Evolutionary conservation across 1,139 yeast species (phyloP).

Genomic region (Debaryomyces coudertii): DNA sequence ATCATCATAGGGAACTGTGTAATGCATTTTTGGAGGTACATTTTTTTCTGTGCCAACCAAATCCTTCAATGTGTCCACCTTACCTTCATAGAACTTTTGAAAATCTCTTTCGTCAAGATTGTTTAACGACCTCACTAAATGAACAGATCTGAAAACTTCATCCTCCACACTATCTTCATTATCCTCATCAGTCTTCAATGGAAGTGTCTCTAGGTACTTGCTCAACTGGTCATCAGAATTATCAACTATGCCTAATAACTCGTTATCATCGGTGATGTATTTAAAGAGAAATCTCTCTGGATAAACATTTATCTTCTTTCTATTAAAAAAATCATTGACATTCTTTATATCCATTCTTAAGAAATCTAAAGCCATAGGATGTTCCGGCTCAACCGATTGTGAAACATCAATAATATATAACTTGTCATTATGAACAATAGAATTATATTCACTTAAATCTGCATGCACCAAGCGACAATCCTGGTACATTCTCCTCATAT

Average conservation of each 20-base stretch:
- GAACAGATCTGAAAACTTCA: slow-evolving; percentile 84
- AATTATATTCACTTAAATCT: slow-evolving; percentile 92
- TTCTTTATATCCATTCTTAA: slow-evolving; percentile 97
- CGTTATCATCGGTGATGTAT: slow-evolving; percentile 57
- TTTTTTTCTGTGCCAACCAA: slow-evolving; percentile 47
- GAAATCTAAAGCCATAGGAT: slow-evolving; percentile 94
- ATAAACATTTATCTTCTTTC: slow-evolving; percentile 71
- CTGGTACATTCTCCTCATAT: slow-evolving; percentile 86
- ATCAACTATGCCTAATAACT: slow-evolving; percentile 39
- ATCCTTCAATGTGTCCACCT: slow-evolving; percentile 74
- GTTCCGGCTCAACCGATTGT: slow-evolving; percentile 97
- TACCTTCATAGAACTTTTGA: slow-evolving; percentile 77
- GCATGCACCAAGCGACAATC: slow-evolving; percentile 93
- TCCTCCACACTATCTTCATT: slow-evolving; percentile 66
- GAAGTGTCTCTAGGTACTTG: slow-evolving; percentile 46
- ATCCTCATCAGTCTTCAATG: slow-evolving; percentile 55
- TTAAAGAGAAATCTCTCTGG: slow-evolving; percentile 82
- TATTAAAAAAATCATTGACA: slow-evolving; percentile 81
- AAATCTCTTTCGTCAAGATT: slow-evolving; percentile 87
- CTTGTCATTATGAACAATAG: slow-evolving; percentile 79
- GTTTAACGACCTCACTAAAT: slow-evolving; percentile 75
- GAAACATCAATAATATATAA: slow-evolving; percentile 94
- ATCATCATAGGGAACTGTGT: slow-evolving; percentile 20
- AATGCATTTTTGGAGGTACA: slow-evolving; percentile 17
- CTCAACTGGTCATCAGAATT: slow-evolving; percentile 46